phyloP scores from a whole-genome alignment of 352 stramenopile genomes.

The Phytophthora tentaculata region DNA sequence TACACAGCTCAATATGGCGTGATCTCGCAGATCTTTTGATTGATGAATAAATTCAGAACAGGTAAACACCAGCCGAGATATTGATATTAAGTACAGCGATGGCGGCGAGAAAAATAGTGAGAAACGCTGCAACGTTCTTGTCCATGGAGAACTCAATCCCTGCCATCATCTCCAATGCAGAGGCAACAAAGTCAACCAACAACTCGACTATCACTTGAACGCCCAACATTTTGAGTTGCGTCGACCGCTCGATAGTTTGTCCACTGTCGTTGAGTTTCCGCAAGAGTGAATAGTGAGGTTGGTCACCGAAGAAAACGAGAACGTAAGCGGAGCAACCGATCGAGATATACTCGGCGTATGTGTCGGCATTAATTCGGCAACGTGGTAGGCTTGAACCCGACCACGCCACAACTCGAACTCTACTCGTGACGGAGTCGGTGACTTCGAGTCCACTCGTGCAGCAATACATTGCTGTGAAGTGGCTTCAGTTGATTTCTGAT shows the following conservation, averaged over 20 bases:
- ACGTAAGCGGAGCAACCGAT: slow-evolving; percentile 41
- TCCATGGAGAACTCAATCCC: slow-evolving; percentile 26
- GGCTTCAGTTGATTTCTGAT: too few relatives aligned
- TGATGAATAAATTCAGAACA: too few relatives aligned
- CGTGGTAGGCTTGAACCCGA: slow-evolving; percentile 23
- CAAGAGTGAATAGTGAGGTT: slow-evolving; percentile 34
- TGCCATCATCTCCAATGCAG: slow-evolving; percentile 26
- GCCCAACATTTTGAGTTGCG: slow-evolving; percentile 11
- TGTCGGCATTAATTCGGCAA: slow-evolving; percentile 35
- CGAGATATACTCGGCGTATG: slow-evolving; percentile 50
- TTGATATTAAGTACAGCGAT: slow-evolving; percentile 43
- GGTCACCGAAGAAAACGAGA: slow-evolving; percentile 36
- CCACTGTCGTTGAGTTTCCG: slow-evolving; percentile 5
- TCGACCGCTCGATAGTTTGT: background rate
- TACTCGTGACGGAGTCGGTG: background rate
- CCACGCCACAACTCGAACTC: slow-evolving; percentile 24
- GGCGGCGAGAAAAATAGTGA: slow-evolving; percentile 30
- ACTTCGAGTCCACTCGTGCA: too few relatives aligned
- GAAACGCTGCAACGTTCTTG: slow-evolving; percentile 22
- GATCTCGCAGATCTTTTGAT: too few relatives aligned
- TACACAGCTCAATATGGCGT: too few relatives aligned
- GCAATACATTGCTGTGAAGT: too few relatives aligned
- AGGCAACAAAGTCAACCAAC: slow-evolving; percentile 32
- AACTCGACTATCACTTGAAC: slow-evolving; percentile 27
- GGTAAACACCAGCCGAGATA: slow-evolving; percentile 39